Evolutionary conservation across 495 filamentous ascomycete genomes (phyloP).

Genomic region (Cryomyces minteri): DNA sequence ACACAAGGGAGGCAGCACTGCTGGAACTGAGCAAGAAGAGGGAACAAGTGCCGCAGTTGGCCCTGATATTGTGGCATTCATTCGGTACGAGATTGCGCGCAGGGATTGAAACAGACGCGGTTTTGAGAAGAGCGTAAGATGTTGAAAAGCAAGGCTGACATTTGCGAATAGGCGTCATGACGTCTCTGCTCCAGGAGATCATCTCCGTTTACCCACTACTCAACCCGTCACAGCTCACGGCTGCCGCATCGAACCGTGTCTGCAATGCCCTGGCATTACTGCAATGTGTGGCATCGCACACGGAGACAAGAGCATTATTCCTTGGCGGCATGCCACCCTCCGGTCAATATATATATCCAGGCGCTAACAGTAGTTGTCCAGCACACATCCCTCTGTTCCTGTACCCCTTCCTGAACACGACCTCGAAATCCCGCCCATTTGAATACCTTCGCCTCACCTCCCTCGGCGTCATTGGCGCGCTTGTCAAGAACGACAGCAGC

Average conservation of each 20-base stretch:
- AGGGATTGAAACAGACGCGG: background rate
- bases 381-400: conserved; percentile 98
- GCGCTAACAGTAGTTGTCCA: conserved; percentile 16
- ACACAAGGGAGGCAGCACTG: conserved; percentile 72
- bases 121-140: background rate
- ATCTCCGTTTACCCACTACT: conserved; percentile 95
- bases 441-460: conserved; percentile 96
- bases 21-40: conserved; percentile 97
- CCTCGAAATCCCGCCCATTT: conserved; percentile 93
- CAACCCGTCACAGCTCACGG: conserved; percentile 91
- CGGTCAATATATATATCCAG: background rate
- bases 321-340: conserved; percentile 49
- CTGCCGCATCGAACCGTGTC: conserved; percentile 88
- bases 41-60: conserved; percentile 92
- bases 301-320: conserved; percentile 86
- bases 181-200: conserved; percentile 90
- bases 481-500: conserved; percentile 97
- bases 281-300: conserved; percentile 95
- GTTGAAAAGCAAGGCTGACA: conserved; percentile 1
- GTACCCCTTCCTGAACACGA: conserved; percentile 97
- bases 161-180: conserved; percentile 71
- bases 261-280: conserved; percentile 94
- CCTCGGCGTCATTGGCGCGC: conserved; percentile 89
- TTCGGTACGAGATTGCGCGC: conserved; percentile 52
- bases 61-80: conserved; percentile 94